These are phyloP conservation scores for Elsinoe arachidis DNA, from an alignment of 2,329 filamentous ascomycete species.

Conservation along the genomic window DNA sequence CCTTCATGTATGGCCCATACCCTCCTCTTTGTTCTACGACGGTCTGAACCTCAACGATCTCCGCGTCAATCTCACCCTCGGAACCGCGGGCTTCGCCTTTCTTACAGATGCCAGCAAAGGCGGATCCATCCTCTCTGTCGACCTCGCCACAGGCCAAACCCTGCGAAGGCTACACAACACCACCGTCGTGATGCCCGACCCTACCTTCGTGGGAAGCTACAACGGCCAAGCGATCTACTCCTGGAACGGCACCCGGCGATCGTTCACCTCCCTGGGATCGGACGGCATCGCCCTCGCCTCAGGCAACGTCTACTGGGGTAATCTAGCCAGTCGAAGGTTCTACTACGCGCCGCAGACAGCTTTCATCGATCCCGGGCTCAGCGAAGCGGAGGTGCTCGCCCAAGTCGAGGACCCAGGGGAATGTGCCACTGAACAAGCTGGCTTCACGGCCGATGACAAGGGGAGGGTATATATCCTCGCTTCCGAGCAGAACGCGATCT, in stretches of 20 bases:
- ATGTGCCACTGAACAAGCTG: constrained; percentile 34
- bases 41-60: constrained; percentile 36
- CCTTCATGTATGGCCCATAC: constrained; percentile 33
- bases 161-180: constrained; percentile 33
- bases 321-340: constrained; percentile 33
- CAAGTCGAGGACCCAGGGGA: constrained; percentile 34
- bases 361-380: constrained; percentile 26
- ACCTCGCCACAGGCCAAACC: constrained; percentile 30
- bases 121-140: constrained; percentile 32
- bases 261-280: constrained; percentile 20
- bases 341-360: constrained; percentile 33
- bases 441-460: constrained; percentile 35
- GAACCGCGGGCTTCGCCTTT: constrained; percentile 33
- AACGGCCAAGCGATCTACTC: constrained; percentile 22
- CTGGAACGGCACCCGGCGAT: constrained; percentile 22
- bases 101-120: constrained; percentile 33
- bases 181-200: constrained; percentile 31
- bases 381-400: constrained; percentile 30
- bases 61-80: constrained; percentile 36
- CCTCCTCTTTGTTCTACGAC: constrained; percentile 27
- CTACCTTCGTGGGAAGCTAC: constrained; percentile 33
- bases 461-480: constrained; percentile 35
- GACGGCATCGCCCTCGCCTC: constrained; percentile 32
- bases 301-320: constrained; percentile 37
- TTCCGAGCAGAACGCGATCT: constrained; percentile 38